phyloP scores from a whole-genome alignment of 805 yeast species.

The Starmerella geochares region DNA sequence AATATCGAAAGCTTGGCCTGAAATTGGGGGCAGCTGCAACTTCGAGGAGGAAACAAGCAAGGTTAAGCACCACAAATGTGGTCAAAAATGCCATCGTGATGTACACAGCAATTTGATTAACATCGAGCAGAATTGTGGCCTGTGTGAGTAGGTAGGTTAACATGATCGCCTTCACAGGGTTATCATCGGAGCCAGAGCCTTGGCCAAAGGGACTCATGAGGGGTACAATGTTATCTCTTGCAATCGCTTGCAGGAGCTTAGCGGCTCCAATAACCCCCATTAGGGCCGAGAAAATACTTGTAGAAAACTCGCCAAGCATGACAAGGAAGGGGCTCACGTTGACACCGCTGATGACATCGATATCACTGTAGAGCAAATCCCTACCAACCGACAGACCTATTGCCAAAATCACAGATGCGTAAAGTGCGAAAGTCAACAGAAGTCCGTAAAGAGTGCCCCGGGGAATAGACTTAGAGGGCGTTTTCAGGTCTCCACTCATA shows the following conservation, averaged over 20 bases:
- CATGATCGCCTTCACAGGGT: constrained; percentile 53
- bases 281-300: constrained; percentile 82
- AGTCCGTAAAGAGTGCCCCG: constrained; percentile 86
- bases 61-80: constrained; percentile 89
- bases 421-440: constrained; percentile 62
- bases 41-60: constrained; percentile 82
- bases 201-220: constrained; percentile 53
- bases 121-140: constrained; percentile 73
- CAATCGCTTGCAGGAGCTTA: constrained; percentile 77
- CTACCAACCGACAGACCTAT: constrained; percentile 77
- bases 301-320: constrained; percentile 80
- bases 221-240: constrained; percentile 81
- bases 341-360: constrained; percentile 76
- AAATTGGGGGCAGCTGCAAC: constrained; percentile 96
- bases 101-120: constrained; percentile 86
- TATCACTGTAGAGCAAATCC: constrained; percentile 61
- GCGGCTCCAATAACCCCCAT: constrained; percentile 97
- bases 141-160: constrained; percentile 79
- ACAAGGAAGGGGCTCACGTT: constrained; percentile 59
- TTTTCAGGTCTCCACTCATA: constrained; percentile 86
- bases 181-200: constrained; percentile 41
- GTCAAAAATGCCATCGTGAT: constrained; percentile 95
- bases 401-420: constrained; percentile 68
- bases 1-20: constrained; percentile 86
- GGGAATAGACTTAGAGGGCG: constrained; percentile 85